These are phyloP conservation scores for Prunus kanzakura DNA, from an alignment of 306 rosid species.

Conservation along the genomic window DNA sequence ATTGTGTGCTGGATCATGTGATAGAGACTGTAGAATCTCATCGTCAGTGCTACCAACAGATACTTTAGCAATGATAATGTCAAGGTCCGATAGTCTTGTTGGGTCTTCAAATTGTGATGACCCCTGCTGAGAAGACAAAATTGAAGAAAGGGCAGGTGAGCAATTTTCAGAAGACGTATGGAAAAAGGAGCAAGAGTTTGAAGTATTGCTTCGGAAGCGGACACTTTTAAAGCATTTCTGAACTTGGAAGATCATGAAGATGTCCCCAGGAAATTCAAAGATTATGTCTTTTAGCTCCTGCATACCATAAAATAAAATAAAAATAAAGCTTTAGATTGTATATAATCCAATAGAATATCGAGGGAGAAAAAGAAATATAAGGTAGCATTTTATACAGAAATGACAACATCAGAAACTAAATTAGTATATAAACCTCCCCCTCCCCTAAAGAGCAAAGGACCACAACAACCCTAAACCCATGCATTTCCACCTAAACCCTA, in stretches of 20 bases:
- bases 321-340: not conserved
- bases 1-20: constrained; percentile 41
- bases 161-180: constrained; percentile 17
- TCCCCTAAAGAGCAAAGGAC: too few species aligned
- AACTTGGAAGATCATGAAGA: constrained; percentile 1
- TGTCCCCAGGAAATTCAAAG: not conserved
- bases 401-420: not conserved
- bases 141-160: constrained; percentile 16
- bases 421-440: not conserved
- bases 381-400: not conserved
- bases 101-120: constrained; percentile 29
- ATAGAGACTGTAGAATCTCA: constrained; percentile 49
- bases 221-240: not conserved
- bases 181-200: constrained; percentile 17
- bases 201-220: constrained; percentile 14
- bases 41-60: constrained; percentile 46
- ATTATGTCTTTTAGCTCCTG: not conserved
- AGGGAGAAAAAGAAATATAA: not conserved
- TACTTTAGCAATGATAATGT: constrained; percentile 49
- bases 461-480: too few species aligned
- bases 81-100: constrained; percentile 30
- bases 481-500: too few species aligned
- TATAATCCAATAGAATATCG: not conserved
- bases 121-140: constrained; percentile 17
- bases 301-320: not conserved